Evolutionary conservation across 2,329 filamentous ascomycete species (phyloP).

Genomic region (Diplodia intermedia): DNA sequence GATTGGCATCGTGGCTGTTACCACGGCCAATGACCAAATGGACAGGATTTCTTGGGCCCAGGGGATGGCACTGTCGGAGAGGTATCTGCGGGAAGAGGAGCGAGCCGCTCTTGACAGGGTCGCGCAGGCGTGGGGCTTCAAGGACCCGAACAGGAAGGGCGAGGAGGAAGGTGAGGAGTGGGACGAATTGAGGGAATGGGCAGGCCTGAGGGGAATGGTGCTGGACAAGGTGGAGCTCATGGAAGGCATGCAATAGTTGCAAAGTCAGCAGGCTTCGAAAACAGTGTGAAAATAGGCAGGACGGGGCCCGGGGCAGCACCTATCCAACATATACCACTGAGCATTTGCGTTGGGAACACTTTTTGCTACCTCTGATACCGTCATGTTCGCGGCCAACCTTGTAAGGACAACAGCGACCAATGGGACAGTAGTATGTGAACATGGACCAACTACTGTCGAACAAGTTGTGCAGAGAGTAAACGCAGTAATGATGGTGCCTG

Average conservation of each 20-base stretch:
- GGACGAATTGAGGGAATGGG: conserved; percentile 83
- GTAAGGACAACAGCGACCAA: background rate
- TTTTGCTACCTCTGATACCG: background rate
- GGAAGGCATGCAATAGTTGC: conserved; percentile 79
- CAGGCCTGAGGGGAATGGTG: conserved; percentile 84
- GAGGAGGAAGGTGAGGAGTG: conserved; percentile 93
- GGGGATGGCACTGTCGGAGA: conserved; percentile 78
- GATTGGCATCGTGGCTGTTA: conserved; percentile 81
- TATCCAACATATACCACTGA: background rate
- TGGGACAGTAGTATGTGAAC: background rate
- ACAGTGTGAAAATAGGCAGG: background rate
- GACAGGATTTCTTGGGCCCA: conserved; percentile 87
- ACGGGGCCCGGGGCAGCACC: background rate
- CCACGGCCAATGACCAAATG: conserved; percentile 95
- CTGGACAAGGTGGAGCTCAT: conserved; percentile 88
- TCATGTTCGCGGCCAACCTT: background rate
- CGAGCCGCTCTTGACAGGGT: conserved; percentile 84
- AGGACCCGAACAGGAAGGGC: conserved; percentile 77
- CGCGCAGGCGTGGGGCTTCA: conserved; percentile 90
- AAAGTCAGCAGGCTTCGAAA: background rate
- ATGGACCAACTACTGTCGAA: background rate
- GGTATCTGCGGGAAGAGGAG: conserved; percentile 92
- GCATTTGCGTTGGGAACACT: background rate
- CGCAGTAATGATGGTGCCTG: conserved; percentile 12
- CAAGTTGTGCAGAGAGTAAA: background rate